These are phyloP conservation scores for Gynostemma pentaphyllum DNA, from an alignment of 306 rosid genomes.

Conservation along the genomic window DNA sequence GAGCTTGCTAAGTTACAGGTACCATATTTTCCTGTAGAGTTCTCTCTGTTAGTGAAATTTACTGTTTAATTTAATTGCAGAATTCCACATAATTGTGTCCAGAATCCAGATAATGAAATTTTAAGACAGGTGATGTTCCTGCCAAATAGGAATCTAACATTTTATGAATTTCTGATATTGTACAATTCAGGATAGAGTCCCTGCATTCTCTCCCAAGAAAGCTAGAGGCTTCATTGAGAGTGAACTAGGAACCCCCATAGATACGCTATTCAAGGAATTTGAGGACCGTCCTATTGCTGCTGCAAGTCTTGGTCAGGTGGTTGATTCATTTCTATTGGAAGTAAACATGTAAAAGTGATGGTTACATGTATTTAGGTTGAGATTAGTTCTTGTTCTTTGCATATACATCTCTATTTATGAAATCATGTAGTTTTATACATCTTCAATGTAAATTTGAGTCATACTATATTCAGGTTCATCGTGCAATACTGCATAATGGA, in stretches of 20 bases:
- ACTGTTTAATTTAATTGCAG: not conserved
- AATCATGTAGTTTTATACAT: not conserved
- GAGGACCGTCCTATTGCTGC: conserved; percentile 90
- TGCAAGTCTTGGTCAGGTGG: conserved; percentile 96
- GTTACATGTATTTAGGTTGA: not conserved
- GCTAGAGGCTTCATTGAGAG: conserved; percentile 64
- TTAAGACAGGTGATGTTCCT: not conserved
- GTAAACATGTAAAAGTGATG: not conserved
- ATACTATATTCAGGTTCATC: conserved; percentile 51
- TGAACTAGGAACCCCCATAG: conserved; percentile 62
- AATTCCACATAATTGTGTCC: not conserved
- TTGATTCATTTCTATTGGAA: conserved; percentile 6
- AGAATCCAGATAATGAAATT: not conserved
- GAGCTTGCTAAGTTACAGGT: conserved; percentile 95
- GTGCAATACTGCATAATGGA: conserved; percentile 82
- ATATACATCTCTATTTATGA: not conserved
- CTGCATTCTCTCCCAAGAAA: conserved; percentile 78
- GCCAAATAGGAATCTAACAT: not conserved
- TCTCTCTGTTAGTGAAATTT: not conserved
- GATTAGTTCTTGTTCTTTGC: not conserved
- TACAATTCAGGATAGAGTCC: conserved; percentile 66
- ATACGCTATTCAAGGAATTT: conserved; percentile 57
- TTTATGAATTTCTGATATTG: conserved; percentile 1
- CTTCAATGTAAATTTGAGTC: not conserved
- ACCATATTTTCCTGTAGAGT: not conserved